Percentiles rank a stretch among this genome's conserved stretches.
Evolutionary conservation across 257 asterid species (phyloP).

Genomic region (Gentiana dahurica): DNA sequence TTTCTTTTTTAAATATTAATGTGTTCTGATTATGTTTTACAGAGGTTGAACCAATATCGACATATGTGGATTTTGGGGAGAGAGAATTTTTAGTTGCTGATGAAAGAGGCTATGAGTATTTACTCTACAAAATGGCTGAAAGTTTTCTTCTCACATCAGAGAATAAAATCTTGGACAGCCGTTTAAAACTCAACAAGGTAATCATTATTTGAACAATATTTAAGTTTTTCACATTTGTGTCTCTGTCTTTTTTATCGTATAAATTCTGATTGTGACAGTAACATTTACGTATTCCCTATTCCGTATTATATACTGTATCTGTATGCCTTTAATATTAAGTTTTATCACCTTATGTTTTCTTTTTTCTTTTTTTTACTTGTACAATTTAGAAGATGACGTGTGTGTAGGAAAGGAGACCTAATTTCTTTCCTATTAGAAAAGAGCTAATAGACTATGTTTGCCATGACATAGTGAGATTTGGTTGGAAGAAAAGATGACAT

Average conservation of each 20-base stretch:
- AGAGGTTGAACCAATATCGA: conserved; percentile 95
- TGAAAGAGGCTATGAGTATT: conserved; percentile 85
- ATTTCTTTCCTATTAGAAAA: too few relatives aligned
- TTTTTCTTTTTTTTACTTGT: too few relatives aligned
- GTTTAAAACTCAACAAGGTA: conserved; percentile 84
- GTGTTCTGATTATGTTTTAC: conserved; percentile 7
- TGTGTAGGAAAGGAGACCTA: too few relatives aligned
- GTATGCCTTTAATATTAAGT: too few relatives aligned
- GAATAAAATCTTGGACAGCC: conserved; percentile 50
- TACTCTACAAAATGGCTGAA: conserved; percentile 65
- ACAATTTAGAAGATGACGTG: too few relatives aligned
- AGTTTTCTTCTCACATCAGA: conserved; percentile 43
- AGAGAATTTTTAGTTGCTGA: conserved; percentile 78
- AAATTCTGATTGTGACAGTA: too few relatives aligned
- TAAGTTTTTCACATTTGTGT: neutral
- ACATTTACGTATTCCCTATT: too few relatives aligned
- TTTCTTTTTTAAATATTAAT: conserved; percentile 1
- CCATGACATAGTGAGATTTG: too few relatives aligned
- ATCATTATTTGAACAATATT: neutral
- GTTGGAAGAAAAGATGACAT: too few relatives aligned
- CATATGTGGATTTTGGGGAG: conserved; percentile 83
- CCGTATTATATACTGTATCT: too few relatives aligned
- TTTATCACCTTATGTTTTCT: too few relatives aligned
- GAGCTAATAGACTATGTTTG: too few relatives aligned
- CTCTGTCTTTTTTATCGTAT: neutral